Evolutionary conservation across 192 early-diverging fungal genomes (phyloP).

Genomic region (Gaertneriomyces semiglobifer): DNA sequence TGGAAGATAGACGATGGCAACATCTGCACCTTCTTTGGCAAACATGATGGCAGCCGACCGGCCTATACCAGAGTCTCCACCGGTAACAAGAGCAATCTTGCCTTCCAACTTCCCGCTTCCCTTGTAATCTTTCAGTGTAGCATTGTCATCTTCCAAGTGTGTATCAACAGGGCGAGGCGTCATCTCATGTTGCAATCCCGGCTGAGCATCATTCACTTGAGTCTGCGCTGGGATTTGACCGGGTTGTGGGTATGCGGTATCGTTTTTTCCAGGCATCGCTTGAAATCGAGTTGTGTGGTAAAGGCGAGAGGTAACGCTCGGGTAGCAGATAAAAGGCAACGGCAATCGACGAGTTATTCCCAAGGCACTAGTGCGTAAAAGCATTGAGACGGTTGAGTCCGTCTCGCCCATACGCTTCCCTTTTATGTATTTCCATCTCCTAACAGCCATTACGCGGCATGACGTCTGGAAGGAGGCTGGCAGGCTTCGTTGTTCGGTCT

Average conservation of each 20-base stretch:
- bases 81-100: conserved; percentile 51
- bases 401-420: too few relatives aligned
- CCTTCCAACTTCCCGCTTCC: conserved; percentile 42
- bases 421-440: too few relatives aligned
- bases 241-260: conserved; percentile 10
- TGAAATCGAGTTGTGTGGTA: too few relatives aligned
- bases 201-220: conserved; percentile 25
- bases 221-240: conserved; percentile 30
- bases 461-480: too few relatives aligned
- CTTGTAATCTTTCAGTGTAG: conserved; percentile 41
- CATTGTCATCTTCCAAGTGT: conserved; percentile 37
- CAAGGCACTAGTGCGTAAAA: too few relatives aligned
- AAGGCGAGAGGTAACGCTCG: too few relatives aligned
- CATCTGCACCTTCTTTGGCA: conserved; percentile 41
- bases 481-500: too few relatives aligned
- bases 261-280: too few relatives aligned
- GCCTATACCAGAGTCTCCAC: conserved; percentile 50
- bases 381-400: too few relatives aligned
- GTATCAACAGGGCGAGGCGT: conserved; percentile 42
- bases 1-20: conserved; percentile 45
- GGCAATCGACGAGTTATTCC: too few relatives aligned
- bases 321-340: too few relatives aligned
- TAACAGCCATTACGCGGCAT: too few relatives aligned
- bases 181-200: conserved; percentile 40
- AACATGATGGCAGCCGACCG: conserved; percentile 49